A percentile compares a stretch with the other conserved stretches of the same genome.
These are phyloP conservation scores for Cerioporus squamosus DNA, from an alignment of 1,284 basidiomycete genomes.

Conservation along the genomic window DNA sequence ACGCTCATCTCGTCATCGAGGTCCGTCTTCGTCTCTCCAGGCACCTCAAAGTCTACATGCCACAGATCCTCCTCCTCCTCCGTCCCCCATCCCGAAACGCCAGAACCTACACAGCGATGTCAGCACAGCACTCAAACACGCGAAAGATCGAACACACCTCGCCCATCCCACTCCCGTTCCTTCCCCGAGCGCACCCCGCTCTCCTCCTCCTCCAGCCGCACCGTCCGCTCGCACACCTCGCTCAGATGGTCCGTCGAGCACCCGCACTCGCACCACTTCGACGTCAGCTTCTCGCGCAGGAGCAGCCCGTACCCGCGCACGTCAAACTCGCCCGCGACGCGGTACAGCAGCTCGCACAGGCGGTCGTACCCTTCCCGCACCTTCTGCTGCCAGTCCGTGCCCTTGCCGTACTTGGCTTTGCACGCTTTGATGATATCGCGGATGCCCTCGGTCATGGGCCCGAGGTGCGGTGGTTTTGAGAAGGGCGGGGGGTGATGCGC, in stretches of 20 bases:
- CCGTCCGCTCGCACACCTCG: constrained; percentile 72
- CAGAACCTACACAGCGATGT: constrained; percentile 42
- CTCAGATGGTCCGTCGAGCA: constrained; percentile 76
- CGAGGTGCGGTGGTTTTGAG: constrained; percentile 64
- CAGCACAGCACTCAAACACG: neutral
- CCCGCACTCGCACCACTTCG: constrained; percentile 77
- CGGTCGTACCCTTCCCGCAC: constrained; percentile 65
- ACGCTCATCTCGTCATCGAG: constrained; percentile 62
- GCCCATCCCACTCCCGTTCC: constrained; percentile 71
- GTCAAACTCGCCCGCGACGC: constrained; percentile 68
- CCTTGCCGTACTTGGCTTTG: constrained; percentile 48
- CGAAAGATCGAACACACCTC: constrained; percentile 42
- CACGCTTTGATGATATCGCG: constrained; percentile 66
- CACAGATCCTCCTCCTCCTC: constrained; percentile 74
- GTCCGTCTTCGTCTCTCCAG: constrained; percentile 41
- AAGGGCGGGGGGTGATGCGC: constrained; percentile 57
- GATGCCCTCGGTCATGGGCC: constrained; percentile 57
- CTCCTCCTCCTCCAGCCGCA: constrained; percentile 66
- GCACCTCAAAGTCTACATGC: constrained; percentile 68
- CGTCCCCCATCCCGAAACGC: constrained; percentile 69
- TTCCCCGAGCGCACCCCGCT: constrained; percentile 59
- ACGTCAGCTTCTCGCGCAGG: constrained; percentile 67
- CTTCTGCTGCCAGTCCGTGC: constrained; percentile 53
- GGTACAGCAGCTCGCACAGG: constrained; percentile 63
- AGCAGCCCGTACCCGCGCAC: constrained; percentile 71